Conservation (phyloP, 1,284 basidiomycete species). For the Rhodotorula sp. region DNA sequence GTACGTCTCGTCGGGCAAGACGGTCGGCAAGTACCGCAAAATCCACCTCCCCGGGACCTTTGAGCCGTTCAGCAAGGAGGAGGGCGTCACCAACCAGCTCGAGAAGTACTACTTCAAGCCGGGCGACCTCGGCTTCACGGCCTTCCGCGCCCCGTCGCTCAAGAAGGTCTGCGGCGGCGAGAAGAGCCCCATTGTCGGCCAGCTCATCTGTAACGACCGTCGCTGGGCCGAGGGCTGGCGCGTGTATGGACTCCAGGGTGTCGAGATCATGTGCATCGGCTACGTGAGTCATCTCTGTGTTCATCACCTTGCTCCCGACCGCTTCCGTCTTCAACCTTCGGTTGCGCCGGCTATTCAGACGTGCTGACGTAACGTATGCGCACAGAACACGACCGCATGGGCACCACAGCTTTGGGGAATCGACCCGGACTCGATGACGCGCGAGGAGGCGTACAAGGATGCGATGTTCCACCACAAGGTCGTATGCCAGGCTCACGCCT, state of each 20-base stretch:
- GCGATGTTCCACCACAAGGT: conserved; percentile 50
- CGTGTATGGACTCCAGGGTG: conserved; percentile 47
- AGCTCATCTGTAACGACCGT: conserved; percentile 49
- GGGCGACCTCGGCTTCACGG: conserved; percentile 47
- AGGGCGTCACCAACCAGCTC: conserved; percentile 48
- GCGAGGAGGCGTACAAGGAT: conserved; percentile 45
- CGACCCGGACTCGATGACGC: conserved; percentile 43
- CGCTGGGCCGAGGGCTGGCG: conserved; percentile 50
- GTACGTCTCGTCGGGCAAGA: conserved; percentile 45
- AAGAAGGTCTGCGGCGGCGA: conserved; percentile 36
- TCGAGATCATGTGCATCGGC: conserved; percentile 48
- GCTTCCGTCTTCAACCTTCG: neutral
- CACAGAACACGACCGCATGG: conserved; percentile 49
- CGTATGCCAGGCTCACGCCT: conserved; percentile 47
- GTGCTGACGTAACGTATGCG: neutral
- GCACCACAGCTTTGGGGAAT: conserved; percentile 49
- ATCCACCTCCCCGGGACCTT: conserved; percentile 44
- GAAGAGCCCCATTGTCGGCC: conserved; percentile 46
- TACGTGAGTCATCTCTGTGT: conserved; percentile 41
- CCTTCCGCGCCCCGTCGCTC: conserved; percentile 45
- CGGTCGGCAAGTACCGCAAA: conserved; percentile 48
- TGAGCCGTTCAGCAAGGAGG: conserved; percentile 46
- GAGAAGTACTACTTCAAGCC: conserved; percentile 49
- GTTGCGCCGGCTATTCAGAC: neutral
- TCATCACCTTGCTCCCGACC: neutral